A percentile compares a stretch with the other conserved stretches of the same genome.
Conservation (phyloP, 352 stramenopile genomes). For the Peronospora tabacina region DNA sequence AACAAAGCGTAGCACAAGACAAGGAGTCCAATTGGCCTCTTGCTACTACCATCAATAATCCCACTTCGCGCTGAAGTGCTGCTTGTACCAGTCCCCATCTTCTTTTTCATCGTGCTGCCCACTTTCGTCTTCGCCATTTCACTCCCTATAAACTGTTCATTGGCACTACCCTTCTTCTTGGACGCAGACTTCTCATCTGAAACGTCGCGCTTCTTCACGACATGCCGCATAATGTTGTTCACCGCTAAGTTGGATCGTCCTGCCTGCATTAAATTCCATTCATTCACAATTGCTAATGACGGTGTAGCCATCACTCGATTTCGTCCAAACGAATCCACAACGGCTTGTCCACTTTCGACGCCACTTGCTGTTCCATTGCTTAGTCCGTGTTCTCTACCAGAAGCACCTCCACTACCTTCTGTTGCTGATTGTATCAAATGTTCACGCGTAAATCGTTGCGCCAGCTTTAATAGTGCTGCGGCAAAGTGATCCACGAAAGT, state of each 20-base stretch:
- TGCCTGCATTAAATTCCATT: constrained; percentile 68
- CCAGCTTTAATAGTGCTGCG: constrained; percentile 68
- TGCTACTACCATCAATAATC: constrained; percentile 22
- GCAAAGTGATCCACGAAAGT: constrained; percentile 79
- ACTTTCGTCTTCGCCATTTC: constrained; percentile 19
- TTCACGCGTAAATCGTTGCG: constrained; percentile 76
- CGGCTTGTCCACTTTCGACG: constrained; percentile 33
- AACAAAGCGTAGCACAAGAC: constrained; percentile 73
- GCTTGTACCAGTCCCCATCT: constrained; percentile 16
- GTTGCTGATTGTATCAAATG: constrained; percentile 59
- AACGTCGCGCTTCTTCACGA: constrained; percentile 54
- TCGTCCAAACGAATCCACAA: constrained; percentile 65
- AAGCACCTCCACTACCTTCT: constrained; percentile 10
- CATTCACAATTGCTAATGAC: constrained; percentile 72
- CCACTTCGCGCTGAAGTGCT: constrained; percentile 21
- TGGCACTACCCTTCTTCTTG: constrained; percentile 45
- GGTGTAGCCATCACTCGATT: constrained; percentile 86
- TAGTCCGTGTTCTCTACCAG: constrained; percentile 20
- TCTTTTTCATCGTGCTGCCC: constrained; percentile 39
- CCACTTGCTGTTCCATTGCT: constrained; percentile 27
- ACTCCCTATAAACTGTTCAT: constrained; percentile 21
- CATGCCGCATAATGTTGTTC: constrained; percentile 71
- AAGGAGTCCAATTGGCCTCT: constrained; percentile 74
- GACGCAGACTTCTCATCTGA: constrained; percentile 36
- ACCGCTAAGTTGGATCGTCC: constrained; percentile 69